Conservation (phyloP, 2,329 filamentous ascomycete species). For the Periglandula ipomoeae region DNA sequence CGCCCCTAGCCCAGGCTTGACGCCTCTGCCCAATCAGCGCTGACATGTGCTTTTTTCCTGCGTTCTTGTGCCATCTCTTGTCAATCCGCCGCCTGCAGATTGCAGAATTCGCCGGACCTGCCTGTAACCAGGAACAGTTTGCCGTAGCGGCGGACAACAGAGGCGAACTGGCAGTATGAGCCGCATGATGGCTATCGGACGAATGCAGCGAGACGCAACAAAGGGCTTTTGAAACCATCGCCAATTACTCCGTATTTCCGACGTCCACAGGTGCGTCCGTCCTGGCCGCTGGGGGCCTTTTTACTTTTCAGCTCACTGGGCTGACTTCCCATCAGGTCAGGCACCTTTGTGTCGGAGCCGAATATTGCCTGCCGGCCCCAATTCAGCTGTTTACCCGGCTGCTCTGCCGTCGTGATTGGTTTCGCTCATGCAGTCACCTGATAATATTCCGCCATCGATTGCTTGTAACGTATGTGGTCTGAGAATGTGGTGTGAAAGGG, state of each 20-base stretch:
- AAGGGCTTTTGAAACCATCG: background rate
- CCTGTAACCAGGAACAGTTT: background rate
- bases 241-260: background rate
- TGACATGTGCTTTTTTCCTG: background rate
- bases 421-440: slow-evolving; percentile 1
- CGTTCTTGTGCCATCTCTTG: background rate
- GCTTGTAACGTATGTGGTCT: background rate
- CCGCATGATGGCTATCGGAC: background rate
- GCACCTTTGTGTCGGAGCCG: slow-evolving; percentile 4
- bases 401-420: background rate
- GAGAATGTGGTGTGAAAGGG: background rate
- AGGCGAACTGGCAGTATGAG: background rate
- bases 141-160: background rate
- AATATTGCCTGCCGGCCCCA: slow-evolving; percentile 4
- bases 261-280: background rate
- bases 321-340: background rate
- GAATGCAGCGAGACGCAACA: background rate
- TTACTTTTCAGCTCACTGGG: background rate
- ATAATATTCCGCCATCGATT: background rate
- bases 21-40: background rate
- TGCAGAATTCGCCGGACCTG: background rate
- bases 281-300: background rate
- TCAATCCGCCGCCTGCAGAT: background rate
- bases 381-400: background rate
- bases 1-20: background rate